phyloP scores from a whole-genome alignment of 2,329 filamentous ascomycete genomes.

The Nemania bipapillata region DNA sequence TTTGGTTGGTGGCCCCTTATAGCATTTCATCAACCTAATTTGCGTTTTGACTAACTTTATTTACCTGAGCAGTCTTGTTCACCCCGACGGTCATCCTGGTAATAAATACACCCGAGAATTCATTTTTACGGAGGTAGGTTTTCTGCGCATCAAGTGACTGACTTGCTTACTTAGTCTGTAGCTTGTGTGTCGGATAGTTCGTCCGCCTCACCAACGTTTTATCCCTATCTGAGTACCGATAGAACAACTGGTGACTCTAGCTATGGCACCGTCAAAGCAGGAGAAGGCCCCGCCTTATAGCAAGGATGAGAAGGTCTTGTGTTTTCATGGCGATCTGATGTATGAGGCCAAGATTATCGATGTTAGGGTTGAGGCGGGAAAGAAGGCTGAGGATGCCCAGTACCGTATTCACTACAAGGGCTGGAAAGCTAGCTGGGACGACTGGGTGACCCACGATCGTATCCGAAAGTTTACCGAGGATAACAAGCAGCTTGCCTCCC shows the following conservation, averaged over 20 bases:
- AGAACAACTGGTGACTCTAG: neutral
- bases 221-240: slow-evolving; percentile 7
- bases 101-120: neutral
- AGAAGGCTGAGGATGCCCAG: slow-evolving; percentile 72
- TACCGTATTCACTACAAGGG: slow-evolving; percentile 99
- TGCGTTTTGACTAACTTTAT: slow-evolving; percentile 10
- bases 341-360: slow-evolving; percentile 98
- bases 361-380: slow-evolving; percentile 54
- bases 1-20: slow-evolving; percentile 3
- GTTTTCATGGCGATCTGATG: slow-evolving; percentile 95
- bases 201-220: neutral
- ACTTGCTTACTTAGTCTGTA: neutral
- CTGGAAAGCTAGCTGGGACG: slow-evolving; percentile 99
- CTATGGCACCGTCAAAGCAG: slow-evolving; percentile 57
- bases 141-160: neutral
- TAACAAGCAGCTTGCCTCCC: slow-evolving; percentile 86
- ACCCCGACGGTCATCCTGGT: slow-evolving; percentile 5
- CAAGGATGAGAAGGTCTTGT: slow-evolving; percentile 94
- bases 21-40: slow-evolving; percentile 6
- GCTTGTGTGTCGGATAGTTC: neutral
- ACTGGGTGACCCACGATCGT: slow-evolving; percentile 94
- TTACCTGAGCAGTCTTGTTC: neutral
- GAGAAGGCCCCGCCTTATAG: slow-evolving; percentile 61
- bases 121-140: neutral
- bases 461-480: slow-evolving; percentile 94